Conservation (phyloP, 331 rosid genomes). For the Arachis monticola region DNA sequence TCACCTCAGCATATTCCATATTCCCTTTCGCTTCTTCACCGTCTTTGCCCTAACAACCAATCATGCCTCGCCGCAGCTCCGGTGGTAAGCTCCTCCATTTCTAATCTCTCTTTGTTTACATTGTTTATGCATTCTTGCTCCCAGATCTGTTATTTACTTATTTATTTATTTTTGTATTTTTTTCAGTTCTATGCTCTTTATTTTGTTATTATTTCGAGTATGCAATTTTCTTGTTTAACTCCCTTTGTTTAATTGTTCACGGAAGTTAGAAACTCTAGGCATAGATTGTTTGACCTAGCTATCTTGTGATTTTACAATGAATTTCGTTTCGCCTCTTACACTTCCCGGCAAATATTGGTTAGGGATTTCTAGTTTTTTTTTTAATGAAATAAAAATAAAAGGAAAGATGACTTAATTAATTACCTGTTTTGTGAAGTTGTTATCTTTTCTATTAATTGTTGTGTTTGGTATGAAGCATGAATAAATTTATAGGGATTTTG, state of each 20-base stretch:
- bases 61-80: conserved; percentile 2
- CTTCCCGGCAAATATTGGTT: neutral
- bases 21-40: neutral
- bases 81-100: neutral
- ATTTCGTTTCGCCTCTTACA: neutral
- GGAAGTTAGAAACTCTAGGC: neutral
- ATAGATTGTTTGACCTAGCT: neutral
- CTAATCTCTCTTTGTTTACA: neutral
- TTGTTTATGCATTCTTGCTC: neutral
- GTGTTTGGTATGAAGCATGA: neutral
- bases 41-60: neutral
- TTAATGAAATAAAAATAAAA: too few species aligned
- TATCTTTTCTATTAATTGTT: neutral
- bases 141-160: neutral
- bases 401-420: too few species aligned
- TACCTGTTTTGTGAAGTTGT: neutral
- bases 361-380: neutral
- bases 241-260: neutral
- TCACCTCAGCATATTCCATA: neutral
- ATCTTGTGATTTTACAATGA: neutral
- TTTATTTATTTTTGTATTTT: neutral
- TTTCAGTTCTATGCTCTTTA: neutral
- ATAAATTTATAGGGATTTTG: neutral
- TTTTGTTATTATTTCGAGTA: neutral
- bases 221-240: neutral